Base-by-base conservation (phyloP, 108 stramenopile species). In the Skeletonema costatum region DNA sequence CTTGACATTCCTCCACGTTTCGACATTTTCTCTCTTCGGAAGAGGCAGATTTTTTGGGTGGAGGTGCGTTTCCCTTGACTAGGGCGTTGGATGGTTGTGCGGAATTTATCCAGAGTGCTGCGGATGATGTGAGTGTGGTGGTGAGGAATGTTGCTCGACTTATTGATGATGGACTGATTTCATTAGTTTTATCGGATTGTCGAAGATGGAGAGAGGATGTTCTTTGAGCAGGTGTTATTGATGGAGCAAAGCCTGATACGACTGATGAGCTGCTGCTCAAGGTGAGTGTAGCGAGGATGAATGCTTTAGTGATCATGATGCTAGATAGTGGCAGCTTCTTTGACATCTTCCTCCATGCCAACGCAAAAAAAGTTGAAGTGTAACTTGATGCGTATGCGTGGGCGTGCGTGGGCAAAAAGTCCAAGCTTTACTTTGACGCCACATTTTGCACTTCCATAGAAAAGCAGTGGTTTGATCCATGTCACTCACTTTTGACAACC, bases 1-100 rank as follows among this genome's bases (percentile, higher is more conserved):
- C 93, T 80, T 92, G 93, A 68, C 93, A 95, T 72, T 95, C 93
- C 70, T 95, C 91, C 7, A 95, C 90, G 61, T 95, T 95, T 68
- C 87, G 85, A 62, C 93, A 95, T 68, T 89, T 95, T 31, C 72
- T 70, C 58, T 81, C 84, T 59, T 77, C 85, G 4, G 48, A 13
- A 5, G 38, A 31, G 33, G 64, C 32, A 38, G 60, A 21, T 16
- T 41, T 78, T 19, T 83, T 85, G 32, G 93, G 88, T 3, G 93
- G 93, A 12, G 94, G 94, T 7, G 92, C 91, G 30, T 87, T 87
- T 11, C 94, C 94, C 78, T 93, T 95, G 33, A 95, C 92, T n/a
- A 95, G 72, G 2, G 94, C 94, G 31, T 70, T 32, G 1, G 73
- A 51, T 32, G 80, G 53, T 56, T 56, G 53, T 10, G 25, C 21